A percentile compares a stretch with the other conserved stretches of the same genome.
Conservation (phyloP, 495 filamentous ascomycete genomes). For the Hyaloscypha finlandica region DNA sequence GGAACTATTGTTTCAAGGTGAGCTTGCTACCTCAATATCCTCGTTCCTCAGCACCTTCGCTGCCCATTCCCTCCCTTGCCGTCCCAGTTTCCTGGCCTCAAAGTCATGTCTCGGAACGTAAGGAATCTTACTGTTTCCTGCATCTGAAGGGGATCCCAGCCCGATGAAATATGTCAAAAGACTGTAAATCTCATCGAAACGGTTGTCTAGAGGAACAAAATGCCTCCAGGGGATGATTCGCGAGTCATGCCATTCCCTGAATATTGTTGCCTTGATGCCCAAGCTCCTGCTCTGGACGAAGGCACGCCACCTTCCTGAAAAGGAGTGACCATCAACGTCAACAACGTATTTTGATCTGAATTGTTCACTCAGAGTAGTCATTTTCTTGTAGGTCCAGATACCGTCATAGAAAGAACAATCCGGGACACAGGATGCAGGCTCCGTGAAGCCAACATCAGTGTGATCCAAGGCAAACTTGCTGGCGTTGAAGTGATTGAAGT, state of each 20-base stretch:
- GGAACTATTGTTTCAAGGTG: not conserved
- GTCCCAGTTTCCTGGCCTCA: conserved; percentile 58
- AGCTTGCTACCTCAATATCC: conserved; percentile 56
- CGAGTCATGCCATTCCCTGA: conserved; percentile 77
- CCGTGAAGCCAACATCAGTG: conserved; percentile 49
- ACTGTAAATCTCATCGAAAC: conserved; percentile 71
- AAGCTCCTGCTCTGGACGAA: conserved; percentile 66
- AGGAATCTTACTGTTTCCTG: conserved; percentile 51
- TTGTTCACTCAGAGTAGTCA: conserved; percentile 52
- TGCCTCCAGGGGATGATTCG: conserved; percentile 71
- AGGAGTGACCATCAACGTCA: conserved; percentile 76
- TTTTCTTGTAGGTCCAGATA: conserved; percentile 42
- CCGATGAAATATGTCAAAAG: conserved; percentile 81
- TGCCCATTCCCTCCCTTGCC: conserved; percentile 67
- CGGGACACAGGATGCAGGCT: conserved; percentile 37
- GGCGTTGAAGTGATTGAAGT: conserved; percentile 40
- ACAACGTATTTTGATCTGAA: conserved; percentile 63
- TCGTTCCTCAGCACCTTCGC: conserved; percentile 63
- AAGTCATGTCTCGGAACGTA: conserved; percentile 31
- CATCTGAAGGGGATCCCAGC: conserved; percentile 36
- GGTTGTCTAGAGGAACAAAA: conserved; percentile 79
- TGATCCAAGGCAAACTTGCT: conserved; percentile 42
- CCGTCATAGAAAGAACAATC: conserved; percentile 52
- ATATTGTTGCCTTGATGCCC: conserved; percentile 73
- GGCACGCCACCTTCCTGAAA: conserved; percentile 68